Percentiles rank a stretch among this genome's conserved stretches.
Evolutionary conservation across 2,329 filamentous ascomycete genomes (phyloP).

Genomic region (Xylariaceae sp.): DNA sequence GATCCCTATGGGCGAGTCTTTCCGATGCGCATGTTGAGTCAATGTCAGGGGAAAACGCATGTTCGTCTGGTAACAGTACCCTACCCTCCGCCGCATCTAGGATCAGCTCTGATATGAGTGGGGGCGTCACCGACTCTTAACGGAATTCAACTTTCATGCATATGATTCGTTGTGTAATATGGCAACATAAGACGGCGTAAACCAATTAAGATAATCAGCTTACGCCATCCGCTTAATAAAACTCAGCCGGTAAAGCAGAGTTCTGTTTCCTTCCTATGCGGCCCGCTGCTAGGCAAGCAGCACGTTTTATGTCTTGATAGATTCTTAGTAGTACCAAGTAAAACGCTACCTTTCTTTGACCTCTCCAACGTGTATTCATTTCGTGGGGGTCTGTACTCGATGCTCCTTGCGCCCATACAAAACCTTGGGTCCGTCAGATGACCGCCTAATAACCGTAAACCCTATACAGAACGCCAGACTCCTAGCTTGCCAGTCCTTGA

Average conservation of each 20-base stretch:
- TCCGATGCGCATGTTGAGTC: neutral
- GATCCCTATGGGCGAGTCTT: neutral
- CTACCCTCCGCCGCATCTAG: neutral
- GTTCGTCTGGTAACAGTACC: neutral
- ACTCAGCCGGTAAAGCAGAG: neutral
- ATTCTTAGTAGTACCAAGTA: neutral
- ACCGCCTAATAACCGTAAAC: constrained; percentile 6
- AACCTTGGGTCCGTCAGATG: constrained; percentile 1
- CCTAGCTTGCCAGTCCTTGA: constrained; percentile 6
- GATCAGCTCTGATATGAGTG: neutral
- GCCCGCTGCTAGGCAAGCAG: neutral
- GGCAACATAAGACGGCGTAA: neutral
- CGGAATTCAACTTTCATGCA: neutral
- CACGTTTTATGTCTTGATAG: neutral
- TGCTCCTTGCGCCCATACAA: neutral
- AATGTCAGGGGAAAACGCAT: neutral
- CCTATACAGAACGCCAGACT: constrained; percentile 15
- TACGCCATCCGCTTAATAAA: neutral
- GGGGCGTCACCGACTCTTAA: neutral
- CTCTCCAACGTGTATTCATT: neutral
- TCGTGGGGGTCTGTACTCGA: neutral
- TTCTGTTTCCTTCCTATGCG: neutral
- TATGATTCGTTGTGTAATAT: neutral
- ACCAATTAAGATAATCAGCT: neutral
- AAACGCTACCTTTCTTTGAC: neutral